Evolutionary conservation across 2,329 filamentous ascomycete species (phyloP), one percentile per base, ranked within the genome.

Genomic region (Aureobasidium leucospermi): DNA sequence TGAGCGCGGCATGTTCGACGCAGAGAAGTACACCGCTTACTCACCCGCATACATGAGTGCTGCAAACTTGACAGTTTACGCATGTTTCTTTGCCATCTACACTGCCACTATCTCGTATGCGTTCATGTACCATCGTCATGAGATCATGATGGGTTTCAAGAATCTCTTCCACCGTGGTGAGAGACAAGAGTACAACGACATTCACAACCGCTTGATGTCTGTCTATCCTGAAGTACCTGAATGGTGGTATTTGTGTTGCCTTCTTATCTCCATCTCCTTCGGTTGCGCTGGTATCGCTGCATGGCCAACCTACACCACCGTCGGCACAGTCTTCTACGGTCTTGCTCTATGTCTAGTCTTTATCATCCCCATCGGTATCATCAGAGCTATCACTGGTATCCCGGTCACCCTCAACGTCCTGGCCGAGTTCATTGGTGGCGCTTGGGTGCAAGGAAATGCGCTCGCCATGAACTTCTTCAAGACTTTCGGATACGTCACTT

Each of bases 401-500:
- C 32, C 13, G 28, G 53, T 57, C 31, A 47, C 43, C 6, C 53
- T 57, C 19, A 47, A 57, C 15, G 43, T 57, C 31, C 16, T 57
- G 23, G 53, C 43, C 31, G 41, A 57, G 53, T 57, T 57, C 42
- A 57, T 57, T 8, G 53, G 43, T 23, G 53, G 43, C 15, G 41
- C 53, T 29, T 57, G 41, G 41, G 43, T 57, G 4, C 41, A 16
- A 16, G 53, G 53, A 7, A 57, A 57, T 10, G 53, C 53, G 2
- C 32, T 57, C 8, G 53, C 53, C n/a, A 57, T 57, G 43, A 57
- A 57, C 42, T 57, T 57, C 42, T 57, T 57, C 43, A 47, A 57
- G 34, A 28, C 53, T 6, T 57, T 57, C 6, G 53, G 53, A 15
- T 47, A 57, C 10, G 53, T 57, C 13, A 57, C 53, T 8, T 57